Evolutionary conservation across 164 flowering plant species (phyloP).

Genomic region (Nelumbo lutea): DNA sequence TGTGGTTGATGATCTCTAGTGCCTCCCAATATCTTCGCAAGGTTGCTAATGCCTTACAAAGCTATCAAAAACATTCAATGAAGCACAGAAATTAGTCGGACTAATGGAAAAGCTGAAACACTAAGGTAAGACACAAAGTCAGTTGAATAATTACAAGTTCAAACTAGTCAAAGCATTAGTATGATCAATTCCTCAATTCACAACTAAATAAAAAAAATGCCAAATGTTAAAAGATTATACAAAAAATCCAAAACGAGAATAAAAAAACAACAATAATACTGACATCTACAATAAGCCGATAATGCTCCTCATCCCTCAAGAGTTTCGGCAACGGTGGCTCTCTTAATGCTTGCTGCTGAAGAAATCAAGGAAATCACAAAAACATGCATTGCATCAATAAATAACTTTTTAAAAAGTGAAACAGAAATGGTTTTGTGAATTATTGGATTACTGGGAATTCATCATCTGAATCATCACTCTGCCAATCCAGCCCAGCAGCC

Average conservation of each 20-base stretch:
- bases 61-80: constrained; percentile 25
- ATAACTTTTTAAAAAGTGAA: neutral
- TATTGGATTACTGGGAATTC: constrained; percentile 41
- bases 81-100: neutral
- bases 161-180: neutral
- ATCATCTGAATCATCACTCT: constrained; percentile 68
- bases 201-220: neutral
- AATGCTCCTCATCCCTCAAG: constrained; percentile 62
- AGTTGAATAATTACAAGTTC: neutral
- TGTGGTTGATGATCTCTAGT: constrained; percentile 54
- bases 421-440: neutral
- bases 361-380: constrained; percentile 10
- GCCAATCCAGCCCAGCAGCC: constrained; percentile 76
- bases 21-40: constrained; percentile 68
- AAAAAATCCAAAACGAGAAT: neutral
- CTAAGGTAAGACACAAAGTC: neutral
- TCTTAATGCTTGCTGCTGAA: constrained; percentile 31
- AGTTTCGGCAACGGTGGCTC: constrained; percentile 67
- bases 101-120: neutral
- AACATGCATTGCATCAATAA: neutral
- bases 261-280: constrained; percentile 20
- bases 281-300: constrained; percentile 55
- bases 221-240: neutral
- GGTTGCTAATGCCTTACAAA: constrained; percentile 66
- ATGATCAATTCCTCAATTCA: too few relatives aligned